Evolutionary conservation across 73 alveolate genomes (phyloP), one percentile per base, ranked within the genome.

Genomic region (Urostyla sp.): DNA sequence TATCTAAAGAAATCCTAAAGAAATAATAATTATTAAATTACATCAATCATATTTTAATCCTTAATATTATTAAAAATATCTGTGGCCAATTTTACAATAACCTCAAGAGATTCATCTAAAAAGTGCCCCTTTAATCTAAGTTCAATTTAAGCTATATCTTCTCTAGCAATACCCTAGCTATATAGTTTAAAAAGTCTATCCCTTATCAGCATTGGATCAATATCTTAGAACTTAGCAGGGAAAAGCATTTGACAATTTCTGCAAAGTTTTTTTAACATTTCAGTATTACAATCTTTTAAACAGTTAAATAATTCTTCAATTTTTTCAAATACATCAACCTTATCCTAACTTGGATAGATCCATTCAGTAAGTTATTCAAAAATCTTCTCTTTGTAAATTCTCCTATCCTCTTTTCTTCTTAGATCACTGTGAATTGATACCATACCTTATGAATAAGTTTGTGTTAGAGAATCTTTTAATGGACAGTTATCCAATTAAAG

Each of bases 401-500:
- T 84, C 55, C 87, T 56, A 21, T 83, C 76, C n/a, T 84, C 84
- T 59, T 84, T 84, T 54, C 84, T 38, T 36, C 84, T 45, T 31
- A 84, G 37, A 23, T 56, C 75, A 7, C 73, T 15, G 52, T 84
- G 92, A n/a, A 84, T 56, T 2, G 83, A 16, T 11, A 37, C 72
- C 67, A 84, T 84, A 18, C 92, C 92, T 6, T 54, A 27, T n/a
- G n/a, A n/a, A 37, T 84, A 84, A 15, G 88, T 75, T 20, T 48
- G 44, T 0, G 67, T 74, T 6, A 84, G 35, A 37, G 67, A 18
- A 13, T 84, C 92, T 13, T 84, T 80, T 28, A 84, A 32, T 0
- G 92, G 92, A 44, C 92, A 84, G 72, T 58, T 60, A 35, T 84
- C 92, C 69, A 84, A 15, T 38, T 84, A 74, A 6, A 84, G 26